These are phyloP conservation scores for Perkinsus chesapeaki DNA, from an alignment of 169 alveolate genomes.

Conservation along the genomic window DNA sequence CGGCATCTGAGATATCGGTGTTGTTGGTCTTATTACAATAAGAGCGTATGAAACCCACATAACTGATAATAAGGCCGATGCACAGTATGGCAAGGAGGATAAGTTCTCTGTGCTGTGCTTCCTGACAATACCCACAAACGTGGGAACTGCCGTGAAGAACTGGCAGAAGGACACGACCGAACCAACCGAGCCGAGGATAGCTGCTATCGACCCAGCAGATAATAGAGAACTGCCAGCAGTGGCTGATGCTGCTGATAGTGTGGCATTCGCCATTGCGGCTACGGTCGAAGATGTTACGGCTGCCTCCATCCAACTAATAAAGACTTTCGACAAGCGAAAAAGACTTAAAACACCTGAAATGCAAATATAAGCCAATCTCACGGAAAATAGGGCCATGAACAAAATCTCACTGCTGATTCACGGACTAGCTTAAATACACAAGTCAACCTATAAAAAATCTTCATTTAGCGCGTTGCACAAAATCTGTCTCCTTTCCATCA, in stretches of 20 bases:
- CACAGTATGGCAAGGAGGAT: neutral
- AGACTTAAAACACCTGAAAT: neutral
- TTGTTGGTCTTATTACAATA: too few species aligned
- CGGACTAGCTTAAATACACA: too few species aligned
- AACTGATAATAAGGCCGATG: neutral
- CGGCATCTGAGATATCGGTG: too few species aligned
- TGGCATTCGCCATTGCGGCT: neutral
- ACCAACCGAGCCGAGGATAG: neutral
- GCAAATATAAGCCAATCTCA: too few species aligned
- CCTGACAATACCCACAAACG: neutral
- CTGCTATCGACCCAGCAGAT: neutral
- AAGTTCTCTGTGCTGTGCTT: neutral
- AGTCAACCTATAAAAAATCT: too few species aligned
- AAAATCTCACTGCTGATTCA: too few species aligned
- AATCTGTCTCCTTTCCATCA: too few species aligned
- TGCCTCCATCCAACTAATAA: neutral
- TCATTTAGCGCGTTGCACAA: too few species aligned
- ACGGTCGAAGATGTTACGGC: neutral
- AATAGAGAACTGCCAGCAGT: neutral
- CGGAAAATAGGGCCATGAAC: too few species aligned
- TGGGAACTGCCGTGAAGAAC: neutral
- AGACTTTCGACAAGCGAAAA: neutral
- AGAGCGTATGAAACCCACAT: neutral
- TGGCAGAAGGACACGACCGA: neutral
- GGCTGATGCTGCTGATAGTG: neutral